These are phyloP conservation scores for Endoconidiophora laricicola DNA, from an alignment of 2,329 filamentous ascomycete species.

Conservation along the genomic window DNA sequence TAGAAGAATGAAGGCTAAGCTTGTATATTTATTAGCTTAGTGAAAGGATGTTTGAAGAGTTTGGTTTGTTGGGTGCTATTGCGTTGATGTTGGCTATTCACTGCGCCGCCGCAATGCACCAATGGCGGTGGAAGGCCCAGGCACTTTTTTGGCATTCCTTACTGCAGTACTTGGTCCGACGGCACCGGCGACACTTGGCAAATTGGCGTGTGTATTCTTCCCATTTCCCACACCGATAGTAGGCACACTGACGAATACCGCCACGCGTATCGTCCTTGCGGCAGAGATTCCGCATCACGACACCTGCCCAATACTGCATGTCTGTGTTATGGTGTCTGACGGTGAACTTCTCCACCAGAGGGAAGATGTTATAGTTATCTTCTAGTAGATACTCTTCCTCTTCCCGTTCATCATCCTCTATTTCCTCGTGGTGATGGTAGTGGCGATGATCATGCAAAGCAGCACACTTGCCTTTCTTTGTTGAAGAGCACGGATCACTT, in stretches of 20 bases:
- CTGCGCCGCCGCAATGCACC: conserved; percentile 67
- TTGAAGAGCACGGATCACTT: neutral
- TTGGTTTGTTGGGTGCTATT: conserved; percentile 12
- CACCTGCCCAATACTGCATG: conserved; percentile 99
- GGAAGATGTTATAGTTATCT: conserved; percentile 97
- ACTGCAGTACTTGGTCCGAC: conserved; percentile 97
- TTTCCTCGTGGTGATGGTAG: neutral
- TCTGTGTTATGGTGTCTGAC: conserved; percentile 87
- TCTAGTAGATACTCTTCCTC: conserved; percentile 71
- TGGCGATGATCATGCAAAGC: neutral
- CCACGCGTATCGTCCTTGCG: conserved; percentile 91
- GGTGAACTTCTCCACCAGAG: conserved; percentile 94
- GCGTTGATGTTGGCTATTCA: conserved; percentile 17
- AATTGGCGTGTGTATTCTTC: conserved; percentile 94
- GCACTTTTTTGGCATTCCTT: conserved; percentile 99
- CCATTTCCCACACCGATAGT: conserved; percentile 97
- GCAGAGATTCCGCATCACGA: conserved; percentile 97
- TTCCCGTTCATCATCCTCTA: conserved; percentile 14
- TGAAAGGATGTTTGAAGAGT: conserved; percentile 10
- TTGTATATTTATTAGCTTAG: neutral
- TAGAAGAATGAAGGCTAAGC: neutral
- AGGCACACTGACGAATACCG: conserved; percentile 91
- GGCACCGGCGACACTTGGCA: conserved; percentile 89
- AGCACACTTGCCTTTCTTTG: neutral
- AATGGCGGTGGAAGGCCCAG: conserved; percentile 96